A percentile compares a stretch with the other conserved stretches of the same genome.
Conservation (phyloP, 2,329 filamentous ascomycete genomes). For the Aspergillus sp. region DNA sequence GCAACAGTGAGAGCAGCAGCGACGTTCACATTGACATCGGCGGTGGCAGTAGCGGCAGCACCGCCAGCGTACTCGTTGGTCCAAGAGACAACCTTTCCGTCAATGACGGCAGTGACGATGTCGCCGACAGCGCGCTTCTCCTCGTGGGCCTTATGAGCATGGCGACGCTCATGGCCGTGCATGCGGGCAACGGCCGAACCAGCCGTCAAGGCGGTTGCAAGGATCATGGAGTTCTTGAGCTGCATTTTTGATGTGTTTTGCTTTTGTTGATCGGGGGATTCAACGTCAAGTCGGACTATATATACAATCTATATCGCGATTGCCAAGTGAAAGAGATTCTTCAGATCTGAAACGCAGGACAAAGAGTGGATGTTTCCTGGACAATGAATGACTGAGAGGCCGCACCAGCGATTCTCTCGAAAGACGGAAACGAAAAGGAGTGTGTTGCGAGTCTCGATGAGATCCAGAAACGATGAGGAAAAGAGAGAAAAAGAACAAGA, state of each 20-base stretch:
- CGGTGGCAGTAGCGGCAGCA: slow-evolving; percentile 23
- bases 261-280: not conserved
- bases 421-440: slow-evolving; percentile 24
- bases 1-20: slow-evolving; percentile 21
- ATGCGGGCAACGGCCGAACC: slow-evolving; percentile 41
- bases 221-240: slow-evolving; percentile 42
- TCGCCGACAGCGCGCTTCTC: slow-evolving; percentile 41
- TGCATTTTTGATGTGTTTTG: slow-evolving; percentile 36
- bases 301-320: slow-evolving; percentile 2
- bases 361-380: slow-evolving; percentile 16
- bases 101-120: slow-evolving; percentile 38
- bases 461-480: slow-evolving; percentile 9
- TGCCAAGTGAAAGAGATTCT: slow-evolving; percentile 12
- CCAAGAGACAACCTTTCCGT: slow-evolving; percentile 41
- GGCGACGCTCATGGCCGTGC: slow-evolving; percentile 46
- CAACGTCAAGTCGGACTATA: not conserved
- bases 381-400: slow-evolving; percentile 24
- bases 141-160: slow-evolving; percentile 34
- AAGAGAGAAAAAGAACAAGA: slow-evolving; percentile 11
- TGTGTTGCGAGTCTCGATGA: slow-evolving; percentile 20
- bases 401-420: slow-evolving; percentile 20
- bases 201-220: slow-evolving; percentile 43
- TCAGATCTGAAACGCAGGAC: slow-evolving; percentile 11
- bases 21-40: slow-evolving; percentile 20
- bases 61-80: slow-evolving; percentile 41